Base-by-base conservation (phyloP, 345 rosid species). In the Pistacia vera region DNA sequence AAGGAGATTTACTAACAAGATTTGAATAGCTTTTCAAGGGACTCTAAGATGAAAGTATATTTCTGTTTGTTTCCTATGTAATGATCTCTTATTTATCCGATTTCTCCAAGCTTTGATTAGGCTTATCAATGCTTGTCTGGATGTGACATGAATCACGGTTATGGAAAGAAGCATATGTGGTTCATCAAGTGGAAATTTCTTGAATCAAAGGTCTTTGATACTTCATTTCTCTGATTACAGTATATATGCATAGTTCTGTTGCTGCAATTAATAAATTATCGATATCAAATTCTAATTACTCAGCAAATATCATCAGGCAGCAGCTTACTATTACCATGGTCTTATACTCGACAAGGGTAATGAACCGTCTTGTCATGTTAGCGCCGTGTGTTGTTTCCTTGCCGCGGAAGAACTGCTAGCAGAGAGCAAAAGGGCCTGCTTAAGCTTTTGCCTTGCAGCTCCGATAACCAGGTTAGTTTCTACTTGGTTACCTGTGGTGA, bases 251-350 rank as follows among this genome's bases (percentile, higher is more conserved):
- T 41, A 41, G 6, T 36, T 22, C 22, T 51, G 16, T 66, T 22
- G 18, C 75, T 62, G 52, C 60, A 57, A 55, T 66, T 46, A 48
- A 22, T 67, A 46, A 60, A 62, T 16, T 71, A 55, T 75, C 22
- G 49, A 13, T 11, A 16, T 25, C 48, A 66, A 60, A 65, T 64
- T 60, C 70, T 74, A 4, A 35, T 60, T 38, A 8, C 72, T 44
- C 58, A 56, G 16, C 28, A 22, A 25, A 30, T 63, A n/a, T 73
- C 38, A 68, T 56, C 80, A 95, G 99, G 97, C 97, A 2, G 95
- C 95, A 6, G 95, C 99, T 56, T 95, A 92, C 83, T 95, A 93
- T 82, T 95, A 87, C 89, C 98, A 93, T 71, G 99, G 99, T 56
- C 85, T 90, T 73, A 87, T 95, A 75, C 85, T 89, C 2, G 98